phyloP scores from a whole-genome alignment of 2,329 filamentous ascomycete genomes.

The Nemania diffusa region DNA sequence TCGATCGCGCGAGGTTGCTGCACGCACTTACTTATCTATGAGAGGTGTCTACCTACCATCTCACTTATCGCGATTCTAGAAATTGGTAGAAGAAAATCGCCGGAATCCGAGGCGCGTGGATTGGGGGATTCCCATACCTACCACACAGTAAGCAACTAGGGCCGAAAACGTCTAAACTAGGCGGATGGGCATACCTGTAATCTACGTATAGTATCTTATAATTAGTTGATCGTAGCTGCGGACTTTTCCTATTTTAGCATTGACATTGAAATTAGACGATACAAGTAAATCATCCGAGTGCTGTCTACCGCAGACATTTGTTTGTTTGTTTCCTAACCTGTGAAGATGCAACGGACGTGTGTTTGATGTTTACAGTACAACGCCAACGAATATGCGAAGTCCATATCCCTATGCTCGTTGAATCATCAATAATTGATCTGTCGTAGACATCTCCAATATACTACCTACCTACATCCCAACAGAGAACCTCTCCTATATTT shows the following conservation, averaged over 20 bases:
- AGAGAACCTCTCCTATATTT: not conserved
- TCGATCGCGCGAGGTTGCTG: not conserved
- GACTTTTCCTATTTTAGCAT: constrained; percentile 18
- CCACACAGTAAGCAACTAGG: constrained; percentile 32
- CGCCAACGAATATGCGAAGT: not conserved
- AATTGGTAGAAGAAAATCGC: constrained; percentile 10
- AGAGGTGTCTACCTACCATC: not conserved
- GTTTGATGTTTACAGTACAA: not conserved
- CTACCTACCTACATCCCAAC: not conserved
- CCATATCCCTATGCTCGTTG: not conserved
- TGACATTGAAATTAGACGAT: not conserved
- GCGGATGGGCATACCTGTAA: not conserved
- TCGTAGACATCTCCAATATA: constrained; percentile 1
- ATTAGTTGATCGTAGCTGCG: not conserved
- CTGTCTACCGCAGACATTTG: not conserved
- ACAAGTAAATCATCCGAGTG: not conserved
- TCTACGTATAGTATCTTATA: constrained; percentile 8
- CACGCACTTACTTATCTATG: not conserved
- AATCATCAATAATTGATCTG: not conserved
- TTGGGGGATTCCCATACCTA: constrained; percentile 23
- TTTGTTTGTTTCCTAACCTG: not conserved
- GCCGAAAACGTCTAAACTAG: not conserved
- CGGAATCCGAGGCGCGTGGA: constrained; percentile 22
- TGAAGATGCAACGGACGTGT: not conserved
- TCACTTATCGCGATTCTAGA: constrained; percentile 11